Conservation (phyloP, 2,329 filamentous ascomycete species). For the Ophiocordyceps unilateralis region DNA sequence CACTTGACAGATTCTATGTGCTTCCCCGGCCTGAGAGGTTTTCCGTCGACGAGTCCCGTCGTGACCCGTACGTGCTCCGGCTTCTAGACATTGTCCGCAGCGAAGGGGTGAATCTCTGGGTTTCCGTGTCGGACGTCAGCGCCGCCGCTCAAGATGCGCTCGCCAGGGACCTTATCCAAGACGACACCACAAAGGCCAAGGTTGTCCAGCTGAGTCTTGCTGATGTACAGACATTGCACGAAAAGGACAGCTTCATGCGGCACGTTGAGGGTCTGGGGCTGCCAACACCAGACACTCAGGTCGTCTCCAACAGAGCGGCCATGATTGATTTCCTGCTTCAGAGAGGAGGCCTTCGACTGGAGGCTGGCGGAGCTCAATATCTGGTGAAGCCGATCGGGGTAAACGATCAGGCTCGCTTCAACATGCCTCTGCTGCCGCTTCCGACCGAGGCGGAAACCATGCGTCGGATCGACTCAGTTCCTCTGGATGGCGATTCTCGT, state of each 20-base stretch:
- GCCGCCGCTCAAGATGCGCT: constrained; percentile 49
- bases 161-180: constrained; percentile 46
- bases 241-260: constrained; percentile 48
- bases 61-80: constrained; percentile 32
- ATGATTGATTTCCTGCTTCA: constrained; percentile 32
- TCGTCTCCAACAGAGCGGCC: constrained; percentile 34
- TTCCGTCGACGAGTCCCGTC: neutral
- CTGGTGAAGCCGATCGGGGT: constrained; percentile 50
- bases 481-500: constrained; percentile 33
- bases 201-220: constrained; percentile 45
- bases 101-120: constrained; percentile 53
- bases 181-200: constrained; percentile 34
- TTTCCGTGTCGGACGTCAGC: constrained; percentile 53
- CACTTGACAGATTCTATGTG: constrained; percentile 36
- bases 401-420: constrained; percentile 38
- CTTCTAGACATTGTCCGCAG: constrained; percentile 39
- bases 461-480: constrained; percentile 24
- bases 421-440: constrained; percentile 50
- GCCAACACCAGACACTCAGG: constrained; percentile 30
- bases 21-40: constrained; percentile 11
- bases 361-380: constrained; percentile 24
- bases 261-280: constrained; percentile 37
- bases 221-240: constrained; percentile 40
- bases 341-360: constrained; percentile 6
- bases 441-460: constrained; percentile 36